phyloP scores from a whole-genome alignment of 257 asterid species.

The Solanum medicagineum region DNA sequence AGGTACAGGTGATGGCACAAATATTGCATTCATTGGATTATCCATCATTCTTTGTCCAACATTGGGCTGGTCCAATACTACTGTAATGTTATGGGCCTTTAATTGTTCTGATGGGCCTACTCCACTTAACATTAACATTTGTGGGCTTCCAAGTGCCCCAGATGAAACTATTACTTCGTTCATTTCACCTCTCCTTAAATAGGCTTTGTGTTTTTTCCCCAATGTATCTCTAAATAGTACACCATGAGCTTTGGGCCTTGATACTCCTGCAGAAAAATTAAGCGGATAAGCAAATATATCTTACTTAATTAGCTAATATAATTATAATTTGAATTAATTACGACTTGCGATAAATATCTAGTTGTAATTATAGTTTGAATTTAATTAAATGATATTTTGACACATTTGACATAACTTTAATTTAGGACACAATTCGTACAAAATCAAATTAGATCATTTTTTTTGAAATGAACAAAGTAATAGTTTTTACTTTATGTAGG shows the following conservation, averaged over 20 bases:
- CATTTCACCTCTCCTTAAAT: constrained; percentile 29
- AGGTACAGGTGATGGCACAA: constrained; percentile 61
- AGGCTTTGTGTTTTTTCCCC: constrained; percentile 55
- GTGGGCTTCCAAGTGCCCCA: constrained; percentile 97
- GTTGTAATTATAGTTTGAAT: too few species aligned
- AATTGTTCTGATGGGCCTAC: constrained; percentile 58
- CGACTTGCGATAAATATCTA: too few species aligned
- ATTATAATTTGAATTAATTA: too few species aligned
- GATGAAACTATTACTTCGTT: constrained; percentile 68
- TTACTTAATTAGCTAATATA: too few species aligned
- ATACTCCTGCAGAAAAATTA: neutral
- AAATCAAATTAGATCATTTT: too few species aligned
- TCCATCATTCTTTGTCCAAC: constrained; percentile 92
- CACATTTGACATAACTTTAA: too few species aligned
- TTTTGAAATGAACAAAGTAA: too few species aligned
- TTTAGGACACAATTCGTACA: too few species aligned
- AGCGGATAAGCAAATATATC: too few species aligned
- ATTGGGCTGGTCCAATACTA: constrained; percentile 54
- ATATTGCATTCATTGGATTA: constrained; percentile 89
- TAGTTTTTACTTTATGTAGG: too few species aligned
- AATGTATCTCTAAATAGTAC: constrained; percentile 56
- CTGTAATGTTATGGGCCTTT: constrained; percentile 34
- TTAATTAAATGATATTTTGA: too few species aligned
- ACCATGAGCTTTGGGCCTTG: constrained; percentile 51
- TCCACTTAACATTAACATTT: constrained; percentile 70